These are phyloP conservation scores for Tylopilus sp. DNA, from an alignment of 768 basidiomycete species.

Conservation along the genomic window DNA sequence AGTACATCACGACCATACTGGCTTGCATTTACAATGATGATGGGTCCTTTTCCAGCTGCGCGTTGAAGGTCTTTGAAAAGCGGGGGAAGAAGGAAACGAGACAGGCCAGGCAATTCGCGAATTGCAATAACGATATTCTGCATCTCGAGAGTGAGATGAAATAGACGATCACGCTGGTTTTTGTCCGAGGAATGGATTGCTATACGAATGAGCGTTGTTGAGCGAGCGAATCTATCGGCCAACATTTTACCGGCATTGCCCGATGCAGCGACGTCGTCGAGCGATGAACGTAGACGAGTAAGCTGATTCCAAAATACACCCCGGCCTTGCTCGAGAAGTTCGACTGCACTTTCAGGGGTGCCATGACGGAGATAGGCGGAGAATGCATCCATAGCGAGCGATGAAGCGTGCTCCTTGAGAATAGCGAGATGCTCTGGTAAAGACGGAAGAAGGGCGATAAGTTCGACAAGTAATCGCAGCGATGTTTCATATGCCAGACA, in stretches of 20 bases:
- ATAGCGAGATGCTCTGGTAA: too few species aligned
- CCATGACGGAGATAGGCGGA: neutral
- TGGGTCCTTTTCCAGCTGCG: neutral
- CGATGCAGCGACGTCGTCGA: neutral
- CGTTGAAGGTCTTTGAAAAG: neutral
- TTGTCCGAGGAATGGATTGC: too few species aligned
- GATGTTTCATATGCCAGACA: too few species aligned
- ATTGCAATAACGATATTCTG: neutral
- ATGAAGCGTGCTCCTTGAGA: neutral
- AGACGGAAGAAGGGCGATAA: too few species aligned
- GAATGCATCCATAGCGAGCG: neutral
- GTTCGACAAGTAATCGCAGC: too few species aligned
- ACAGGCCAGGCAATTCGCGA: neutral
- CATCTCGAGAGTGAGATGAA: too few species aligned
- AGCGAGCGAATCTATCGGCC: neutral
- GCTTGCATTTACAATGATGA: neutral
- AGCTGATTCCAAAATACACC: too few species aligned
- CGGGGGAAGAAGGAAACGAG: neutral
- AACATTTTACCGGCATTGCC: neutral
- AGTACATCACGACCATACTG: too few species aligned
- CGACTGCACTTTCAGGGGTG: too few species aligned
- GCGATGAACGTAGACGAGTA: neutral
- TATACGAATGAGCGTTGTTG: too few species aligned
- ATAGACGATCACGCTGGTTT: too few species aligned
- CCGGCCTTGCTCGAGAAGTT: too few species aligned